phyloP scores from a whole-genome alignment of 2,329 filamentous ascomycete species.

The Diaporthe destruens region DNA sequence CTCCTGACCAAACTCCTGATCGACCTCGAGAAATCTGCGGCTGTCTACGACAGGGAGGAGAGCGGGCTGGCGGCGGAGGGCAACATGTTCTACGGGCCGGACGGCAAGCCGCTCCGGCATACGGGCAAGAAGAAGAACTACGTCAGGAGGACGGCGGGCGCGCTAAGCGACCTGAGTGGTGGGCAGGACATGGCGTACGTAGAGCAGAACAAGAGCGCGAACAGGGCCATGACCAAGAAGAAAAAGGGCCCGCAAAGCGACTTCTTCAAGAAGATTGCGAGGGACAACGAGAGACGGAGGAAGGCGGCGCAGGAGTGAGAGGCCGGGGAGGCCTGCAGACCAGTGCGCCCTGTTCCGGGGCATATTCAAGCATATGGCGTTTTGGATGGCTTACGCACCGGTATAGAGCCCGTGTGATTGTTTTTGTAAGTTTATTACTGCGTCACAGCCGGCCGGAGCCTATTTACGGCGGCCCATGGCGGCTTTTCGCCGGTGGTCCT shows the following conservation, averaged over 20 bases:
- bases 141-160: slow-evolving; percentile 84
- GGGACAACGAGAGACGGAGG: slow-evolving; percentile 70
- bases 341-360: neutral
- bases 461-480: neutral
- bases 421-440: neutral
- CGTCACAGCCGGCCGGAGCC: neutral
- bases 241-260: slow-evolving; percentile 67
- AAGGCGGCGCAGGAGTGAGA: slow-evolving; percentile 34
- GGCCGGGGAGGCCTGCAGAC: neutral
- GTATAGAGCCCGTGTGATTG: neutral
- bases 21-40: slow-evolving; percentile 74
- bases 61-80: slow-evolving; percentile 50
- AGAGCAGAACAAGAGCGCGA: slow-evolving; percentile 81
- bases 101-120: slow-evolving; percentile 44
- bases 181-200: slow-evolving; percentile 98
- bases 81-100: slow-evolving; percentile 55
- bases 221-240: slow-evolving; percentile 72
- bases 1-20: slow-evolving; percentile 90
- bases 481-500: neutral
- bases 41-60: slow-evolving; percentile 46
- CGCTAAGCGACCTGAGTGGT: slow-evolving; percentile 86
- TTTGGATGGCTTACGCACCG: neutral
- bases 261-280: slow-evolving; percentile 75
- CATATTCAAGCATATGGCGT: slow-evolving; percentile 19
- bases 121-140: slow-evolving; percentile 61